Base-by-base conservation (phyloP, 805 yeast genomes). In the Maudiozyma serrabonitensis region DNA sequence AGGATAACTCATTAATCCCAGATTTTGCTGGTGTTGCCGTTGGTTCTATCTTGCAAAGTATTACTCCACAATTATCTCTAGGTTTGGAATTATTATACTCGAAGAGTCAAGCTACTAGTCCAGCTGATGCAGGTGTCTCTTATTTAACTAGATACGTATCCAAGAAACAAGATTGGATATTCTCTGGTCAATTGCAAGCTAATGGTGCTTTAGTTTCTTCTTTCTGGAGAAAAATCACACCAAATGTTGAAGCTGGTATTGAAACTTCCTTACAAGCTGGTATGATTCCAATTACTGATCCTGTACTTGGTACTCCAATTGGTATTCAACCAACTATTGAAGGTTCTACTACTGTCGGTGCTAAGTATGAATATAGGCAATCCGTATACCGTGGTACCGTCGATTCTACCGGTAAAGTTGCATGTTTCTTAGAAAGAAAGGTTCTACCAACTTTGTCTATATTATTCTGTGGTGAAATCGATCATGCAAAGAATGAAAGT, bases 361-460 rank as follows among this genome's bases (percentile, higher is more conserved):
- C 96, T 62, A 93, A 91, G 74, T 91, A 91, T 72, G 98, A 93
- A 75, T 93, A 88, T 79, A 88, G 97, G 75, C 95, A 88, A 72
- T 84, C 95, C 51, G 83, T 88, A 48, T 89, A 89, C 80, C 82
- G 99, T 72, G 96, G 97, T 64, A 95, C 90, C 70, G 65, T 93
- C 54, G 96, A 89, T 72, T 81, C 95, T 46, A 75, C 78, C 52
- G 99, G 99, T 71, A 88, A 87, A 73, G 95, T 91, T 48, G 78
- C 87, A 50, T 87, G 89, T 61, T 81, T 89, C 75, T 75, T 93
- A 68, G 99, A 93, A 75, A 88, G 89, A 75, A 83, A 95, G 69
- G 81, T 93, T 48, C 76, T 90, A 62, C 98, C 98, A 64, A 87
- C 95, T 46, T 81, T 90, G 52, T 84, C 95, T 31, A 76, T 93